These are phyloP conservation scores for Kluyveromyces marxianus DNA, from an alignment of 1,139 yeast species.

Conservation along the genomic window DNA sequence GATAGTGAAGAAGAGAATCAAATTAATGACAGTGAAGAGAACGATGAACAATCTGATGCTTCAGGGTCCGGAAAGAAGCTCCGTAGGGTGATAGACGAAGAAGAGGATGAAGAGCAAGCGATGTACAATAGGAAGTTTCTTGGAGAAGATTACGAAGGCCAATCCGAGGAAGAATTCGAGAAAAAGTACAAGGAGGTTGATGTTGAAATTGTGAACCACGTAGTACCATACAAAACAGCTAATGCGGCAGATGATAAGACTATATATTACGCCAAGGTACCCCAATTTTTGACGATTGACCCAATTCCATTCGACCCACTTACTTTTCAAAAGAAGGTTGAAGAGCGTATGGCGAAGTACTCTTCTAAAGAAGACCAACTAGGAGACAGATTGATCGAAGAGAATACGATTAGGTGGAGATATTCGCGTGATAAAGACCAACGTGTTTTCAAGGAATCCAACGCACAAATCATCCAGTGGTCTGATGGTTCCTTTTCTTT, in stretches of 20 bases:
- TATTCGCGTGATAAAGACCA: slow-evolving; percentile 59
- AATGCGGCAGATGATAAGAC: slow-evolving; percentile 35
- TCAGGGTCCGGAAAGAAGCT: background rate
- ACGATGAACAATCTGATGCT: slow-evolving; percentile 10
- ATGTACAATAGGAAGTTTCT: slow-evolving; percentile 30
- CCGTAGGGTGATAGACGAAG: slow-evolving; percentile 14
- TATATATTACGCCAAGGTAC: slow-evolving; percentile 59
- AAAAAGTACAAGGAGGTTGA: slow-evolving; percentile 45
- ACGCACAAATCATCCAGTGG: slow-evolving; percentile 89
- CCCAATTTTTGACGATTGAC: slow-evolving; percentile 74
- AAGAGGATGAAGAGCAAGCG: slow-evolving; percentile 30
- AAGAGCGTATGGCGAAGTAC: slow-evolving; percentile 31
- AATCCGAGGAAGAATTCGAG: slow-evolving; percentile 33
- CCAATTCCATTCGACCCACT: slow-evolving; percentile 83
- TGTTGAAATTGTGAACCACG: slow-evolving; percentile 65
- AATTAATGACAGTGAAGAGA: slow-evolving; percentile 21
- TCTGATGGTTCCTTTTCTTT: slow-evolving; percentile 83
- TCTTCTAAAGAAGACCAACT: slow-evolving; percentile 38
- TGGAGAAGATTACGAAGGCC: slow-evolving; percentile 32
- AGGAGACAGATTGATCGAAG: slow-evolving; percentile 52
- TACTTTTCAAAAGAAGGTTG: slow-evolving; percentile 43
- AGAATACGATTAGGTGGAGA: slow-evolving; percentile 89
- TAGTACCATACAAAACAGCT: slow-evolving; percentile 40
- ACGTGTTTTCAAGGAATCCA: slow-evolving; percentile 71
- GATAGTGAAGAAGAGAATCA: slow-evolving; percentile 34